Evolutionary conservation across 768 basidiomycete genomes (phyloP).

Genomic region (Pleurotus citrinopileatus): DNA sequence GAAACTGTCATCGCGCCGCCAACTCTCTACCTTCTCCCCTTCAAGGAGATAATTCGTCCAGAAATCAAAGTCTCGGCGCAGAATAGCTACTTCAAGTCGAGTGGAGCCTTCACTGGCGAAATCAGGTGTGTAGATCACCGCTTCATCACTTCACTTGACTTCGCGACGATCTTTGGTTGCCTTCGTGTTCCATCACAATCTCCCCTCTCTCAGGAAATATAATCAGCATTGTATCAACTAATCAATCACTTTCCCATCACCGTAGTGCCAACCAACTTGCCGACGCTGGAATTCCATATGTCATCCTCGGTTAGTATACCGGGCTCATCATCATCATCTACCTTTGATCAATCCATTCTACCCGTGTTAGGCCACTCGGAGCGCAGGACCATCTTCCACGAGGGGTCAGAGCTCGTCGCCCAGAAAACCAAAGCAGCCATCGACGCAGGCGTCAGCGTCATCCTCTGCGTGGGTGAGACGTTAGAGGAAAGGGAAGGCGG

Average conservation of each 20-base stretch:
- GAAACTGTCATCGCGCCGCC: constrained; percentile 76
- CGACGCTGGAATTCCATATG: constrained; percentile 86
- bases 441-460: constrained; percentile 73
- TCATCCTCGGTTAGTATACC: constrained; percentile 71
- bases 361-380: constrained; percentile 81
- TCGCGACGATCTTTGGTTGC: neutral
- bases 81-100: constrained; percentile 81
- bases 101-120: constrained; percentile 96
- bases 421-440: constrained; percentile 85
- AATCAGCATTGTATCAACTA: neutral
- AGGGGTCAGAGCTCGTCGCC: constrained; percentile 80
- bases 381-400: constrained; percentile 89
- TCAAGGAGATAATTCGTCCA: constrained; percentile 58
- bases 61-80: constrained; percentile 85
- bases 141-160: neutral
- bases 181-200: neutral
- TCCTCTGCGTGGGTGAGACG: constrained; percentile 96
- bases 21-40: constrained; percentile 77
- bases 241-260: neutral
- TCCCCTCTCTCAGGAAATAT: too few relatives aligned
- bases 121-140: constrained; percentile 59
- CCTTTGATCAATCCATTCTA: constrained; percentile 3
- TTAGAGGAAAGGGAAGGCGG: constrained; percentile 81
- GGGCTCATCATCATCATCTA: neutral
- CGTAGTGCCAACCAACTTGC: constrained; percentile 83